Percentiles rank a stretch among this genome's conserved stretches.
Evolutionary conservation across 176 grass and related monocot genomes (phyloP).

Genomic region (Saccharum spontaneum): DNA sequence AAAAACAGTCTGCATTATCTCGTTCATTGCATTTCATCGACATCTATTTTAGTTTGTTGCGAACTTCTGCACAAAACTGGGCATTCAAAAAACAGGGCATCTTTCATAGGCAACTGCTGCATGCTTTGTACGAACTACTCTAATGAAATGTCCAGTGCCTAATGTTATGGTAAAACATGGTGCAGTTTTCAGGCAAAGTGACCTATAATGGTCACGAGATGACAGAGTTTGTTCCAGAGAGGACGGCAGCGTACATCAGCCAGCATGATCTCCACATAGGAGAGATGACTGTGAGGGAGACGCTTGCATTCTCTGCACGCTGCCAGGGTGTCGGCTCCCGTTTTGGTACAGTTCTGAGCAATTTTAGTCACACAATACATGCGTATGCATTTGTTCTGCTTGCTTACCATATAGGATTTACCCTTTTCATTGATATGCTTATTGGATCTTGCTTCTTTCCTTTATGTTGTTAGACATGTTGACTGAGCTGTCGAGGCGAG

Average conservation of each 20-base stretch:
- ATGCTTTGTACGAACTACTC: neutral
- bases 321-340: conserved; percentile 88
- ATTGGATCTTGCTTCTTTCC: no score
- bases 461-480: no score
- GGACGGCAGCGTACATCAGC: conserved; percentile 93
- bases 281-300: conserved; percentile 97
- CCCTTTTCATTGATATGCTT: no score
- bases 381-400: no score
- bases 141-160: neutral
- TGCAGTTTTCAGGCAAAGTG: conserved; percentile 64
- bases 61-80: neutral
- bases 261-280: conserved; percentile 96
- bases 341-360: neutral
- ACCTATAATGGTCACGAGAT: conserved; percentile 91
- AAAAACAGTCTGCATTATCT: no score
- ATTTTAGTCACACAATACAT: no score
- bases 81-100: neutral
- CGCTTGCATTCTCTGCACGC: conserved; percentile 81
- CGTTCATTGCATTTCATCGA: neutral
- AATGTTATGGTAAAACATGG: neutral
- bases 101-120: neutral
- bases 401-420: no score
- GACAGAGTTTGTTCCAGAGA: conserved; percentile 88
- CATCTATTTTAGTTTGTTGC: neutral
- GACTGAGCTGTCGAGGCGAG: no score